Evolutionary conservation across 805 yeast genomes (phyloP), one percentile per base, ranked within the genome.

Genomic region (Lachancea meyersii): DNA sequence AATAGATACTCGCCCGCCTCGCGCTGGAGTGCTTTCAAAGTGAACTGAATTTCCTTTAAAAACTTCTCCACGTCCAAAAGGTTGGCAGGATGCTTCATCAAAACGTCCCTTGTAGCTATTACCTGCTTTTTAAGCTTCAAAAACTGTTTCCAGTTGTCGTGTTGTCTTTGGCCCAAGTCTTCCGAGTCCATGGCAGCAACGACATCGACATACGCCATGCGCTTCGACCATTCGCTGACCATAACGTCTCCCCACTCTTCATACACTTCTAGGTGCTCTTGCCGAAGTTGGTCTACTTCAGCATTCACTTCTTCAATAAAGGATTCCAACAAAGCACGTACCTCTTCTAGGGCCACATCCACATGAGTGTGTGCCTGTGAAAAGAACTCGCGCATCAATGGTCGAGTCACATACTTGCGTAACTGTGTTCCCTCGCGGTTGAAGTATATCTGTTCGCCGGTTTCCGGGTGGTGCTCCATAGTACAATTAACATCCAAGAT

Each of bases 231-330:
- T 50, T 82, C 86, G 50, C 66, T 71, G 42, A 82, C 70, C 22
- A 84, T 71, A 5, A 77, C 73, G 42, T 82, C 88, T 5, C 82
- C 79, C 69, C 83, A 84, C 47, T 83, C 83, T 58, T 83, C 89
- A 56, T 80, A 73, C 0, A 80, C 72, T 48, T 84, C 89, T 41
- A 82, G 70, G 28, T 80, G 72, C 17, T 65, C 58, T 17, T 64
- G 57, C 53, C 76, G 70, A 26, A 68, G 60, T 1, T 55, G 53
- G 22, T 69, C 64, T 9, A 68, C 63, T 5, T 59, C 61, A 3
- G 60, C 52, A 32, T 71, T 65, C 19, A 69, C 62, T 4, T 52
- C 53, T 18, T 58, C 49, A 32, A 68, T 60, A 10, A 60, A 49
- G 5, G 54, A 43, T 10, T 54, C 49, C 39, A 73, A 53, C 19